Conservation (phyloP, 1,284 basidiomycete species). For the Ganoderma leucocontextum region DNA sequence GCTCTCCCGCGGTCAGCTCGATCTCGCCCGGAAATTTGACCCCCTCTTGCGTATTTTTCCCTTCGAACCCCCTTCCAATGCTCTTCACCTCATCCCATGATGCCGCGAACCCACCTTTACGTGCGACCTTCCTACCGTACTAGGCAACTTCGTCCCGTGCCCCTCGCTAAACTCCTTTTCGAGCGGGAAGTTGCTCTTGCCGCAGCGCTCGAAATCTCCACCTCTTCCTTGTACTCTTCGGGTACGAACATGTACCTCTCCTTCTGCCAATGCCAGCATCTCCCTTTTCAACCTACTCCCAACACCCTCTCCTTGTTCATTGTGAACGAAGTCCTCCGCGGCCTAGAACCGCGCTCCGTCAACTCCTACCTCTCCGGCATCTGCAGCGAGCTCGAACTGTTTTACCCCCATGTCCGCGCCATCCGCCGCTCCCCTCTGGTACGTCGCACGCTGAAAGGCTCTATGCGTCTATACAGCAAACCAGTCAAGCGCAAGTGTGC, state of each 20-base stretch:
- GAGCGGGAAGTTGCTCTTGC: neutral
- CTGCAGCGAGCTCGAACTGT: neutral
- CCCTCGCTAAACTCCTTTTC: neutral
- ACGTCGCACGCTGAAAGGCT: neutral
- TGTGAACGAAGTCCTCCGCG: neutral
- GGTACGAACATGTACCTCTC: neutral
- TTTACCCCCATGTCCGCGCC: neutral
- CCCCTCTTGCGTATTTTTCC: neutral
- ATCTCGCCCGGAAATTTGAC: neutral
- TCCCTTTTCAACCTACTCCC: neutral
- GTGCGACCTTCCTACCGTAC: no score
- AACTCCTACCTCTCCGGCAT: neutral
- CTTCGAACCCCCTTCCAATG: neutral
- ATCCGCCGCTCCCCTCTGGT: neutral
- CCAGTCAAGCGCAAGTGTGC: neutral
- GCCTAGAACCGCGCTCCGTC: neutral
- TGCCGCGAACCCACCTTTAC: neutral
- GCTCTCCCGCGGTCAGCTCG: neutral
- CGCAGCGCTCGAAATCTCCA: neutral
- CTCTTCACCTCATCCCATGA: neutral
- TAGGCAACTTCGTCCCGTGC: neutral
- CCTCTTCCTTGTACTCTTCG: neutral
- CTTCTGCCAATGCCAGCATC: neutral
- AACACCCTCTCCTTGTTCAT: neutral
- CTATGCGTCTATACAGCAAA: neutral